These are phyloP conservation scores for Amaranthus cruentus DNA, from an alignment of 148 eudicot genomes.

Conservation along the genomic window DNA sequence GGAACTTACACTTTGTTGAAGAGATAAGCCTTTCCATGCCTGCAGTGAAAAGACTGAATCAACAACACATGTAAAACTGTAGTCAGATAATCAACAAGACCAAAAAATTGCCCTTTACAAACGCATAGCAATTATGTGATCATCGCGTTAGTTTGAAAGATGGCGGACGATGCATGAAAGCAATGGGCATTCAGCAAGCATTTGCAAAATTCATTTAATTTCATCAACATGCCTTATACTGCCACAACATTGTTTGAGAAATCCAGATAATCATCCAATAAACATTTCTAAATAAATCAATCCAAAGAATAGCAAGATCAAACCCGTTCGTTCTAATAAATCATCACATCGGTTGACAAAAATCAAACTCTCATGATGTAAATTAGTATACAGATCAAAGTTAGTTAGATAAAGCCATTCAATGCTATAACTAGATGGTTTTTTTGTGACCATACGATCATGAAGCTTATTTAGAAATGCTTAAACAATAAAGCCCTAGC, in stretches of 20 bases:
- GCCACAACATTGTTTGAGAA: neutral
- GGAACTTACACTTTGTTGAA: conserved; percentile 92
- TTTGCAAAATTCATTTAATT: no score
- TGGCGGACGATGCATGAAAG: neutral
- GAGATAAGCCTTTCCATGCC: conserved; percentile 95
- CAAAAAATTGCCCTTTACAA: neutral
- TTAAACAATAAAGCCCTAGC: no score
- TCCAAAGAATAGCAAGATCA: neutral
- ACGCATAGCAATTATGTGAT: neutral
- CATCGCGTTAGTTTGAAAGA: neutral
- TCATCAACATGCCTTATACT: neutral
- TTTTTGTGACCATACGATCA: neutral
- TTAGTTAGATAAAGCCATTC: neutral
- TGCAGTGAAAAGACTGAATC: conserved; percentile 73
- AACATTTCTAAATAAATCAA: neutral
- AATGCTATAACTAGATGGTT: neutral
- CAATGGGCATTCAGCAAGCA: neutral
- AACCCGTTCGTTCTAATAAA: neutral
- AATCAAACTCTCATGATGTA: neutral
- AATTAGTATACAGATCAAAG: neutral
- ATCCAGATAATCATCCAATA: neutral
- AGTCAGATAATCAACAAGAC: conserved; percentile 24
- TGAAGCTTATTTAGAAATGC: no score
- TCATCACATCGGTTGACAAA: neutral
- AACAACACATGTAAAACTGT: conserved; percentile 34